Conservation (phyloP, 2,329 filamentous ascomycete genomes). For the Calonectria pauciramosa region DNA sequence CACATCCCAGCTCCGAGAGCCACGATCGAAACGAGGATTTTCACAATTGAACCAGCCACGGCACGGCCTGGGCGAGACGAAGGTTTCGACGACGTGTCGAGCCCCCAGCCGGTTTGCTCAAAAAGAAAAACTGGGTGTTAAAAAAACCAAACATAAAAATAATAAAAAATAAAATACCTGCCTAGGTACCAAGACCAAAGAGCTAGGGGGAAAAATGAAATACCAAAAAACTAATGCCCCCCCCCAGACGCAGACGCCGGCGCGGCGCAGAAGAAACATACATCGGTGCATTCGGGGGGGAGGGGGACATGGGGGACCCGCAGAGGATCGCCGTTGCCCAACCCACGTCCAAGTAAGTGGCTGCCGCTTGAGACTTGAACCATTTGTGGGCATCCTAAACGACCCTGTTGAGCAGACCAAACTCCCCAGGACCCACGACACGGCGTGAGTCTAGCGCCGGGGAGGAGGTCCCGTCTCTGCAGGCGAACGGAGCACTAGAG, state of each 20-base stretch:
- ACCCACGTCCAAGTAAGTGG: constrained; percentile 3
- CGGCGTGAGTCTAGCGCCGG: constrained; percentile 33
- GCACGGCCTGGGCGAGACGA: constrained; percentile 13
- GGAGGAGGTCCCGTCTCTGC: constrained; percentile 14
- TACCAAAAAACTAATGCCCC: not conserved
- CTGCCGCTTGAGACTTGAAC: constrained; percentile 16
- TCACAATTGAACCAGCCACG: constrained; percentile 22
- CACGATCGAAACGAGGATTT: constrained; percentile 16
- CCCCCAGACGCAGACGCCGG: not conserved
- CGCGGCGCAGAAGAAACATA: constrained; percentile 7
- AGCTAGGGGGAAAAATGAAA: not conserved
- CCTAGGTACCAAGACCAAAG: not conserved
- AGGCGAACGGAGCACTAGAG: constrained; percentile 2
- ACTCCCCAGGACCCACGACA: constrained; percentile 15
- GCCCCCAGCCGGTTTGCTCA: constrained; percentile 7
- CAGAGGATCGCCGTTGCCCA: constrained; percentile 17
- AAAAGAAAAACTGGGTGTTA: constrained; percentile 22
- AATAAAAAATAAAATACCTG: constrained; percentile 8
- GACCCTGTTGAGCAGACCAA: constrained; percentile 19
- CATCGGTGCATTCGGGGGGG: constrained; percentile 3
- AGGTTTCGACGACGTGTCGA: constrained; percentile 20
- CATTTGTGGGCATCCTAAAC: constrained; percentile 13
- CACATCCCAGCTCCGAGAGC: constrained; percentile 1
- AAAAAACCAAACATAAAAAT: constrained; percentile 5
- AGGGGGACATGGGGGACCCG: not conserved